A percentile compares a stretch with the other conserved stretches of the same genome.
phyloP scores from a whole-genome alignment of 768 basidiomycete genomes.

The Hortiboletus campestris region DNA sequence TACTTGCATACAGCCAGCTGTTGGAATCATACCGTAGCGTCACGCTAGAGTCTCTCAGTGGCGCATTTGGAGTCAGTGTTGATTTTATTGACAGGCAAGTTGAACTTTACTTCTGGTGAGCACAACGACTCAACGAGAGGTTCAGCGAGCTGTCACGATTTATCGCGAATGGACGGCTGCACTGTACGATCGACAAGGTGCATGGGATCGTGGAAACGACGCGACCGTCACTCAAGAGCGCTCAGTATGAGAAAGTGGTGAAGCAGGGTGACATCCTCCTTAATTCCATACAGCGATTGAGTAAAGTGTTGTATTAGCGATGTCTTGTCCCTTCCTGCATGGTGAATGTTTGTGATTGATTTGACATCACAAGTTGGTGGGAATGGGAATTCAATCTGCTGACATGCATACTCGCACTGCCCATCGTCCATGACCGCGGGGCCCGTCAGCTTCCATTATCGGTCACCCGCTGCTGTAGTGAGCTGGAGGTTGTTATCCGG shows the following conservation, averaged over 20 bases:
- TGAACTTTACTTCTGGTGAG: neutral
- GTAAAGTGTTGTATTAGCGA: slow-evolving; percentile 75
- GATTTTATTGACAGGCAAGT: slow-evolving; percentile 85
- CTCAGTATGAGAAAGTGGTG: slow-evolving; percentile 90
- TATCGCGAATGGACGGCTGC: slow-evolving; percentile 82
- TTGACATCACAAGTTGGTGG: neutral
- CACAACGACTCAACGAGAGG: neutral
- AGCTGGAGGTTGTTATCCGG: slow-evolving; percentile 4
- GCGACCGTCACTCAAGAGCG: slow-evolving; percentile 69
- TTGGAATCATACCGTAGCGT: slow-evolving; percentile 90
- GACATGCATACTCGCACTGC: neutral
- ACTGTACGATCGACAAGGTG: slow-evolving; percentile 94
- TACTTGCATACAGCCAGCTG: slow-evolving; percentile 87
- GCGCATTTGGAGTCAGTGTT: slow-evolving; percentile 86
- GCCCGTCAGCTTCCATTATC: neutral
- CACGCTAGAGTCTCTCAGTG: slow-evolving; percentile 80
- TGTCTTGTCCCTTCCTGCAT: neutral
- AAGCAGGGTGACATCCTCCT: slow-evolving; percentile 89
- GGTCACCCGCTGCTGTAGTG: slow-evolving; percentile 2
- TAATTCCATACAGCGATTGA: slow-evolving; percentile 83
- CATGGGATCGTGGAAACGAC: slow-evolving; percentile 92
- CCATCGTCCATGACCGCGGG: neutral
- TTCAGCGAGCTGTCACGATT: slow-evolving; percentile 85
- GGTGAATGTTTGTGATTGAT: neutral
- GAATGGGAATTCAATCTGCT: slow-evolving; percentile 1